A percentile compares a stretch with the other conserved stretches of the same genome.
phyloP scores from a whole-genome alignment of 2,329 filamentous ascomycete species.

The Drechslerella dactyloides region DNA sequence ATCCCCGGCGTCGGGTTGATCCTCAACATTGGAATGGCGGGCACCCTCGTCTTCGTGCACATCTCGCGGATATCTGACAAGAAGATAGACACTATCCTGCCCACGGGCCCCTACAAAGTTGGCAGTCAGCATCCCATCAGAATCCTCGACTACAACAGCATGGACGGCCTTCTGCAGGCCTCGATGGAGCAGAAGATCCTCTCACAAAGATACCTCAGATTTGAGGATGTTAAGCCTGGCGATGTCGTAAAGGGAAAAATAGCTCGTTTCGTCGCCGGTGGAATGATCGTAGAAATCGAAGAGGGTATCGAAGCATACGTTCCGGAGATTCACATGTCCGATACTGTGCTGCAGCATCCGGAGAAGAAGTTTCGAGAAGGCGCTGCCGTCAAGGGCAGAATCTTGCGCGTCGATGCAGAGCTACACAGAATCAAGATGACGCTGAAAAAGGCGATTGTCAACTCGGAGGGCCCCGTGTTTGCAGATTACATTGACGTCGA shows the following conservation, averaged over 20 bases:
- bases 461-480: conserved; percentile 82
- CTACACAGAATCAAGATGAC: conserved; percentile 85
- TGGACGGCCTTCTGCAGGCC: conserved; percentile 84
- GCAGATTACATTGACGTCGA: conserved; percentile 75
- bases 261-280: conserved; percentile 80
- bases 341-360: conserved; percentile 84
- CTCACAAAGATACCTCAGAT: conserved; percentile 85
- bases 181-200: conserved; percentile 83
- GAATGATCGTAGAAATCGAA: conserved; percentile 79
- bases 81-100: conserved; percentile 82
- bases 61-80: conserved; percentile 90
- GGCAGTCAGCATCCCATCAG: conserved; percentile 80
- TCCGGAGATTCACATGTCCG: conserved; percentile 84
- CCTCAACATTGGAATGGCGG: conserved; percentile 71
- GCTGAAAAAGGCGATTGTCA: conserved; percentile 91
- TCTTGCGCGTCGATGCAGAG: conserved; percentile 77
- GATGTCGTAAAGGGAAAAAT: conserved; percentile 80
- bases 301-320: conserved; percentile 90
- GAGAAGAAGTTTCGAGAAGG: conserved; percentile 96
- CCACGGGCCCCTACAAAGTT: conserved; percentile 77
- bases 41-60: conserved; percentile 85
- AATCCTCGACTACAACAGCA: conserved; percentile 81
- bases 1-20: conserved; percentile 82
- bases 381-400: conserved; percentile 79
- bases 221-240: conserved; percentile 86